Percentiles rank a stretch among this genome's conserved stretches.
Evolutionary conservation across 1,139 yeast genomes (phyloP).

Genomic region (Petasospora rhodanensis): DNA sequence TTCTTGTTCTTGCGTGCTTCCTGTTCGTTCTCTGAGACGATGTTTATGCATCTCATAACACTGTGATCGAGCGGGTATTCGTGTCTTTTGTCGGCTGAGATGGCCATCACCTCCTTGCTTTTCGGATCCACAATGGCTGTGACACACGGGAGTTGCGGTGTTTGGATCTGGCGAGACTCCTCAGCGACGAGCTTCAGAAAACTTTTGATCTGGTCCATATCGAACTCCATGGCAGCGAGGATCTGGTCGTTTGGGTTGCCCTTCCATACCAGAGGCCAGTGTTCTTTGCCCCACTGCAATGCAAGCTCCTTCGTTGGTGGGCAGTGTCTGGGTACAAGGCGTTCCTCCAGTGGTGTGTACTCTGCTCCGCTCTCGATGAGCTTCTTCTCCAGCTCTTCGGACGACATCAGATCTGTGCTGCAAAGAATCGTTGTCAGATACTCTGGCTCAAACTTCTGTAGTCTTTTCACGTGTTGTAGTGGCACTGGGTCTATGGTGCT

Average conservation of each 20-base stretch:
- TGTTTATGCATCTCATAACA: slow-evolving; percentile 65
- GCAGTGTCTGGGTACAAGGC: slow-evolving; percentile 44
- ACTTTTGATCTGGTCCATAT: slow-evolving; percentile 39
- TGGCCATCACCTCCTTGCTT: slow-evolving; percentile 33
- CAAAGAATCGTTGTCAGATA: slow-evolving; percentile 34
- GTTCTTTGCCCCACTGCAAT: slow-evolving; percentile 53
- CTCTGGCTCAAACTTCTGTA: slow-evolving; percentile 26
- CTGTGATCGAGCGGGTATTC: slow-evolving; percentile 62
- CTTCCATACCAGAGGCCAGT: slow-evolving; percentile 93
- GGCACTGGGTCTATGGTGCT: slow-evolving; percentile 33
- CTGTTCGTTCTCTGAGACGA: slow-evolving; percentile 18
- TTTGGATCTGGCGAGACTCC: slow-evolving; percentile 22
- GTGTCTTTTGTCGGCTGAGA: slow-evolving; percentile 36
- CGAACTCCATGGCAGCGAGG: slow-evolving; percentile 47
- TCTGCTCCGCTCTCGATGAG: too few species aligned
- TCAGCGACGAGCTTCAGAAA: slow-evolving; percentile 36
- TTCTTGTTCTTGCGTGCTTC: slow-evolving; percentile 13
- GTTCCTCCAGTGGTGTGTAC: slow-evolving; percentile 25
- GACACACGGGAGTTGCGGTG: slow-evolving; percentile 33
- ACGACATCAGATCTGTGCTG: slow-evolving; percentile 22
- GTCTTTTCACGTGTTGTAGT: slow-evolving; percentile 41
- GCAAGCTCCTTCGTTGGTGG: slow-evolving; percentile 66
- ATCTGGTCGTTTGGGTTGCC: slow-evolving; percentile 85
- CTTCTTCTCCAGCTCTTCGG: slow-evolving; percentile 16
- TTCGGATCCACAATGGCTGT: slow-evolving; percentile 48